Evolutionary conservation across 208 protist species (phyloP).

Genomic region (Acanthamoeba castellanii): DNA sequence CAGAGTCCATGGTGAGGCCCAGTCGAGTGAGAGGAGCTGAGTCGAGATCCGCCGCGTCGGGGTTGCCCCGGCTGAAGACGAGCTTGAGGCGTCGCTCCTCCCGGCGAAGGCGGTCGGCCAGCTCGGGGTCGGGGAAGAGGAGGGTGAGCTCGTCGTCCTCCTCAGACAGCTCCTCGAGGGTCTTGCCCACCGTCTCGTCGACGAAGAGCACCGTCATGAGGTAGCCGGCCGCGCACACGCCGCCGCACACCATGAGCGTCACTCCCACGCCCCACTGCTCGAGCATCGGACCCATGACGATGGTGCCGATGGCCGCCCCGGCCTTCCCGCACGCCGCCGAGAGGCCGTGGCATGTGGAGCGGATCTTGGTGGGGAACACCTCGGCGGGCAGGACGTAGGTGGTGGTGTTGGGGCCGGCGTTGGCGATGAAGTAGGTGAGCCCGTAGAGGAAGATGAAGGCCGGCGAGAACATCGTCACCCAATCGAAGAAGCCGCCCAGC

Average conservation of each 20-base stretch:
- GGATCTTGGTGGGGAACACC: constrained; percentile 85
- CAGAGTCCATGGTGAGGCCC: constrained; percentile 24
- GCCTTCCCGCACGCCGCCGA: constrained; percentile 88
- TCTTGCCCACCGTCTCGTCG: constrained; percentile 76
- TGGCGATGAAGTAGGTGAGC: constrained; percentile 88
- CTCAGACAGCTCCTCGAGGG: constrained; percentile 8
- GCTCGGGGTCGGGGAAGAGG: constrained; percentile 28
- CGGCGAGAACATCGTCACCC: constrained; percentile 61
- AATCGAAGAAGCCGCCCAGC: constrained; percentile 76
- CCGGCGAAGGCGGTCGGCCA: neutral
- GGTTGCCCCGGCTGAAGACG: constrained; percentile 9
- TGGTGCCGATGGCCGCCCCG: constrained; percentile 86
- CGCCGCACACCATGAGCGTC: constrained; percentile 75
- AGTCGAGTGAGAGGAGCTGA: neutral
- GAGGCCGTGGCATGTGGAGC: constrained; percentile 87
- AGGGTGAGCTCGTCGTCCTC: constrained; percentile 48
- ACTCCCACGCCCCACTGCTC: constrained; percentile 64
- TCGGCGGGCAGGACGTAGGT: constrained; percentile 90
- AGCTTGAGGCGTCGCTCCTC: constrained; percentile 27
- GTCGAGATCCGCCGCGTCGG: neutral
- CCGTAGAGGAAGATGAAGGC: constrained; percentile 86
- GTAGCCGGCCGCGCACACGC: constrained; percentile 71
- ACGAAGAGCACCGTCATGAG: constrained; percentile 77
- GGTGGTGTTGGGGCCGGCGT: constrained; percentile 89
- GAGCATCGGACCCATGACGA: constrained; percentile 78